Evolutionary conservation across 306 rosid species (phyloP), one percentile per base, ranked within the genome.

Genomic region (Lathyrus aphaca): DNA sequence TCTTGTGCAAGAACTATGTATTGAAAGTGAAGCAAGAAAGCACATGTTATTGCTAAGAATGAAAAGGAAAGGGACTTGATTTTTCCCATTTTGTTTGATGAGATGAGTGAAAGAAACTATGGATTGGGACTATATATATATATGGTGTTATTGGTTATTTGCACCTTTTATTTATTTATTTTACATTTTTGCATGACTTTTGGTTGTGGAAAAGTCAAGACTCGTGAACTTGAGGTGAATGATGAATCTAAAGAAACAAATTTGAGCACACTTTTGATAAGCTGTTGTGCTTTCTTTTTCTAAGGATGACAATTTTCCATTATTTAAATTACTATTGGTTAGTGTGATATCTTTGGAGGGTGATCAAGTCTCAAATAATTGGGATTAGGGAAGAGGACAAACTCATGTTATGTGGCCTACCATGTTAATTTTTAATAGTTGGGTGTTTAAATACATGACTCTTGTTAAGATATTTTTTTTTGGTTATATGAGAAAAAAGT

Each of bases 251-350:
- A 37, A 35, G 5, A 35, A 16, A 60, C 25, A 32, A 17, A 60
- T 1, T 9, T 60, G 27, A 8, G 54, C 15, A 43, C 3, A 6
- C 63, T 72, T 48, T 59, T 15, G 74, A 71, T 49, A 42, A 27
- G 61, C 29, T 73, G 82, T 15, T 77, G 10, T 0, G 68, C 76
- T 69, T 32, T 79, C 86, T n/a, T 46, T 84, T 60, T 84, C 80
- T 1, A 2, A 16, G 10, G 42, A 2, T 29, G 49, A 16, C 69
- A 40, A 6, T 56, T 10, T 35, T 61, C 12, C 12, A 15, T 48
- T 64, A 15, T 39, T 35, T 23, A 42, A 11, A 14, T 8, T 39
- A 13, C 0, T 51, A 55, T 55, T 55, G 17, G 61, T 13, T 13
- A 55, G 38, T 23, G 17, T 55, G 7, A 32, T 44, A 10, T 38